Percentiles rank a stretch among this genome's conserved stretches.
These are phyloP conservation scores for Corylus americana DNA, from an alignment of 306 rosid genomes.

Conservation along the genomic window DNA sequence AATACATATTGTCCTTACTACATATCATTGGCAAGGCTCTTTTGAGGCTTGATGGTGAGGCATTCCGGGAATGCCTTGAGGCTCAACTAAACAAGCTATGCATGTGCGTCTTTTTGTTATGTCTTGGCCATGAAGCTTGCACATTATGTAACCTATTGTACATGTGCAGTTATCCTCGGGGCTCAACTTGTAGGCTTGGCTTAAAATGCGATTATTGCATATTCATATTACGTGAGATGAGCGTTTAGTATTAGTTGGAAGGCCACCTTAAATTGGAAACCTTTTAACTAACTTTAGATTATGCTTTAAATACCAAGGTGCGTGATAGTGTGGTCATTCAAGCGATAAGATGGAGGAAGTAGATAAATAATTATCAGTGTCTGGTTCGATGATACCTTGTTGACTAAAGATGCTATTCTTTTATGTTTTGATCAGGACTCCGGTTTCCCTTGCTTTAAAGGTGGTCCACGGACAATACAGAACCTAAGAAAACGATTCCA, in stretches of 20 bases:
- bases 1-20: too few relatives aligned
- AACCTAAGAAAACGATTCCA: constrained; percentile 95
- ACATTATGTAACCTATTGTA: neutral
- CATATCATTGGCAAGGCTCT: too few relatives aligned
- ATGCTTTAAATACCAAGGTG: neutral
- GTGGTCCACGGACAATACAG: constrained; percentile 92
- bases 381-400: constrained; percentile 11
- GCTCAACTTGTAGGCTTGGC: neutral
- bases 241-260: neutral
- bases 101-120: too few relatives aligned
- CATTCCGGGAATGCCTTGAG: too few relatives aligned
- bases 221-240: neutral
- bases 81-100: neutral
- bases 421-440: constrained; percentile 72
- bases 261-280: neutral
- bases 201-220: neutral
- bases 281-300: neutral
- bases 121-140: too few relatives aligned
- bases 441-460: constrained; percentile 97
- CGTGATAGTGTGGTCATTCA: constrained; percentile 1
- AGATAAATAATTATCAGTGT: constrained; percentile 14
- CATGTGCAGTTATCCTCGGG: neutral
- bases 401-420: constrained; percentile 28
- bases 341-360: constrained; percentile 16
- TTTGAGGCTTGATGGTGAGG: too few relatives aligned